Evolutionary conservation across 1,284 basidiomycete species (phyloP).

Genomic region (Cryptococcus sp.): DNA sequence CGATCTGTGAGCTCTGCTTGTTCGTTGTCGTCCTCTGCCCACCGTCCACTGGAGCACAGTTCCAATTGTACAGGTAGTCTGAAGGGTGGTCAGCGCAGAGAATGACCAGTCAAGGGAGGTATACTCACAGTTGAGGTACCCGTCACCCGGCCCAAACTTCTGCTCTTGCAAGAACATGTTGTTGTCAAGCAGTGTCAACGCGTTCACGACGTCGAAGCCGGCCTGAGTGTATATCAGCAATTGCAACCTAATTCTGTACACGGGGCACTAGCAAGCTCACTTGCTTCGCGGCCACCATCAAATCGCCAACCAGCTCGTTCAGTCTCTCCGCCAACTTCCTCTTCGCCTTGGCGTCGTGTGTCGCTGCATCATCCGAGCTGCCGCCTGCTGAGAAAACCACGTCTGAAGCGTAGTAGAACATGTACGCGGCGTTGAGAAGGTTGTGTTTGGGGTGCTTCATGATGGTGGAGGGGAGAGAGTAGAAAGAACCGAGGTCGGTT

Average conservation of each 20-base stretch:
- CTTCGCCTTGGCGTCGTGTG: slow-evolving; percentile 58
- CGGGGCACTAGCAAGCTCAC: slow-evolving; percentile 25
- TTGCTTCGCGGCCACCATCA: slow-evolving; percentile 70
- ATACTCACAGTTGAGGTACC: slow-evolving; percentile 58
- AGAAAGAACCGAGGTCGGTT: slow-evolving; percentile 96
- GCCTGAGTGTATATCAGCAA: slow-evolving; percentile 51
- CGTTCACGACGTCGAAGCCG: slow-evolving; percentile 94
- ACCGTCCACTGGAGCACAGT: slow-evolving; percentile 72
- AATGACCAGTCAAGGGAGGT: not conserved
- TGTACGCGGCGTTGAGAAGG: slow-evolving; percentile 55
- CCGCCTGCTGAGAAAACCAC: slow-evolving; percentile 38
- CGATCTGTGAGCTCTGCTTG: slow-evolving; percentile 43
- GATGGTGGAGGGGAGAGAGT: slow-evolving; percentile 77
- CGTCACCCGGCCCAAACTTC: slow-evolving; percentile 88
- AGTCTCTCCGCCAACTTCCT: slow-evolving; percentile 67
- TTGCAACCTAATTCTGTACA: too few relatives aligned
- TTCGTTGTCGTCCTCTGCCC: slow-evolving; percentile 33
- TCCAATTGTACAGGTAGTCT: slow-evolving; percentile 89
- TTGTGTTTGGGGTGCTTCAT: slow-evolving; percentile 51
- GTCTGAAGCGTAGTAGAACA: slow-evolving; percentile 57
- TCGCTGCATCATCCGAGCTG: slow-evolving; percentile 30
- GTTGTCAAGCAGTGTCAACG: slow-evolving; percentile 93
- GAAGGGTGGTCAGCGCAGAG: not conserved
- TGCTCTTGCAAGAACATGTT: slow-evolving; percentile 73
- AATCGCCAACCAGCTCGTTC: slow-evolving; percentile 68